A percentile compares a stretch with the other conserved stretches of the same genome.
Conservation (phyloP, 179 eudicot genomes). For the Amaranthus tricolor region DNA sequence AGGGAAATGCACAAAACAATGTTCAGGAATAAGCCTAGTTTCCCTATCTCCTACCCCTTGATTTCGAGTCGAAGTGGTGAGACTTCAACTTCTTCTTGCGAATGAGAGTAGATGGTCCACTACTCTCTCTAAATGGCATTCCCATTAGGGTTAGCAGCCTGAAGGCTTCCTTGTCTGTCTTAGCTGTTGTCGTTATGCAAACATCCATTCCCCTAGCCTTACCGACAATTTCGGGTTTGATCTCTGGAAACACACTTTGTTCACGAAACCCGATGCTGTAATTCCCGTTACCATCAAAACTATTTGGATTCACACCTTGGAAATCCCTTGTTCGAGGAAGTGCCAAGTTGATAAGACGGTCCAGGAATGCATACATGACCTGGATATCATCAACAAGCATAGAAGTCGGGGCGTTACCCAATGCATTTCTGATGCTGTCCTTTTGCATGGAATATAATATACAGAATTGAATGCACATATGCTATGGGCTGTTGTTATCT, state of each 20-base stretch:
- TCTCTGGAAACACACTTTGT: slow-evolving; percentile 88
- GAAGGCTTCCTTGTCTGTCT: slow-evolving; percentile 84
- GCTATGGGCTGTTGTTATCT: not conserved
- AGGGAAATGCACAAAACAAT: not conserved
- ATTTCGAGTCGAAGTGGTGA: slow-evolving; percentile 70
- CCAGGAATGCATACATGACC: slow-evolving; percentile 91
- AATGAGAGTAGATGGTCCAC: slow-evolving; percentile 35
- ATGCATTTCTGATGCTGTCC: not conserved
- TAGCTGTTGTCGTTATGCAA: slow-evolving; percentile 85
- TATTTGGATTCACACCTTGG: slow-evolving; percentile 88
- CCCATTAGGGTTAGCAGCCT: slow-evolving; percentile 80
- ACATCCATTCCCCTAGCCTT: slow-evolving; percentile 95
- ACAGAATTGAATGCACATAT: not conserved
- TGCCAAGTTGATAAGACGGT: slow-evolving; percentile 90
- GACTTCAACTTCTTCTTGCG: slow-evolving; percentile 82
- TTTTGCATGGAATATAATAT: not conserved
- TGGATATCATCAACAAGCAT: slow-evolving; percentile 26
- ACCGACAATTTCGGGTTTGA: slow-evolving; percentile 61
- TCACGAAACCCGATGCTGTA: slow-evolving; percentile 84
- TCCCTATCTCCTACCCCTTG: slow-evolving; percentile 39
- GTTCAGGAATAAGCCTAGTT: not conserved
- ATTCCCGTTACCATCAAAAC: slow-evolving; percentile 95
- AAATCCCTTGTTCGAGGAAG: slow-evolving; percentile 93
- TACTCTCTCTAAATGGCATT: slow-evolving; percentile 90
- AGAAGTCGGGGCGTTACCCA: not conserved